These are phyloP conservation scores for Paecilomyces sp. DNA, from an alignment of 2,329 filamentous ascomycete species.

Conservation along the genomic window DNA sequence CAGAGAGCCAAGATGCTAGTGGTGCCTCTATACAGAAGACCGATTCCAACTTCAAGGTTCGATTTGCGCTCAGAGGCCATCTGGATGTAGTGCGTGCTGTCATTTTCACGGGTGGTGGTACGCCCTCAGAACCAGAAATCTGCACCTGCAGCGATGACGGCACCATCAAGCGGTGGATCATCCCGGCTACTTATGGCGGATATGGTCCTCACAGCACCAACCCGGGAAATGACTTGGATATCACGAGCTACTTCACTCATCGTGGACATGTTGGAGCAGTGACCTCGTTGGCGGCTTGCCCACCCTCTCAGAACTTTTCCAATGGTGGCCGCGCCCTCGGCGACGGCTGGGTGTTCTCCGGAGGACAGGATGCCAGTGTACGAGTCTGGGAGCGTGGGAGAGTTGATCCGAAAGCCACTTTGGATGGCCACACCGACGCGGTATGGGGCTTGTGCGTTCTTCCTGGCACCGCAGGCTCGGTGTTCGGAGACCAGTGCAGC, in stretches of 20 bases:
- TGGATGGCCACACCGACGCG: conserved; percentile 91
- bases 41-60: conserved; percentile 82
- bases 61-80: conserved; percentile 86
- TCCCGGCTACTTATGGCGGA: conserved; percentile 70
- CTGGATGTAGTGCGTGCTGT: conserved; percentile 89
- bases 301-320: conserved; percentile 78
- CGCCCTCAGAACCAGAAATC: conserved; percentile 90
- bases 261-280: conserved; percentile 89
- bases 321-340: conserved; percentile 81
- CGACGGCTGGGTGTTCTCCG: conserved; percentile 98
- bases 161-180: conserved; percentile 93
- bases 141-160: conserved; percentile 95
- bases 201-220: conserved; percentile 46
- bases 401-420: conserved; percentile 88
- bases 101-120: conserved; percentile 94
- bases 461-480: conserved; percentile 68
- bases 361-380: conserved; percentile 86
- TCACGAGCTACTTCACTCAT: conserved; percentile 90
- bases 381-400: conserved; percentile 92
- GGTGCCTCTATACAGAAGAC: conserved; percentile 41
- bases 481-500: conserved; percentile 67
- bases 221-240: conserved; percentile 73
- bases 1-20: conserved; percentile 51
- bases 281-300: conserved; percentile 78
- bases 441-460: conserved; percentile 94